phyloP scores from a whole-genome alignment of 78 protist genomes.

The Tieghemostelium lacteum region DNA sequence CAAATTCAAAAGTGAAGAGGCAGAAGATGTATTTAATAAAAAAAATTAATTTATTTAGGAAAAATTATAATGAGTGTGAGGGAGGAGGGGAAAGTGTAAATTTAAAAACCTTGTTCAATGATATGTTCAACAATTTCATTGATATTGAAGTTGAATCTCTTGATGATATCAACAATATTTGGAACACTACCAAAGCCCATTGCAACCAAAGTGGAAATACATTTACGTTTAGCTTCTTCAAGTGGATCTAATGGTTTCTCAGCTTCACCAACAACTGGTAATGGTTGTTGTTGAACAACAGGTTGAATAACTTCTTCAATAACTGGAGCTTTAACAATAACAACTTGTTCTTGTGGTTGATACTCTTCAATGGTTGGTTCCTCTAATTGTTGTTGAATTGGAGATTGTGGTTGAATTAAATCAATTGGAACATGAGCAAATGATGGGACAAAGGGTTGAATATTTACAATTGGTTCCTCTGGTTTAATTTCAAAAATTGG shows the following conservation, averaged over 20 bases:
- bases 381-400: background rate
- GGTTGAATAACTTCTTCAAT: constrained; percentile 10
- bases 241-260: background rate
- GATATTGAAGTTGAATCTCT: constrained; percentile 36
- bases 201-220: constrained; percentile 44
- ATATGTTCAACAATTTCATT: constrained; percentile 62
- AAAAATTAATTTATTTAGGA: too few species aligned
- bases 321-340: background rate
- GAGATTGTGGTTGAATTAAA: background rate
- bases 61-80: too few species aligned
- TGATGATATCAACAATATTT: constrained; percentile 40
- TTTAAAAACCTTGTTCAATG: too few species aligned
- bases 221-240: constrained; percentile 40
- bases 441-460: constrained; percentile 28
- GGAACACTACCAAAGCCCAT: constrained; percentile 54
- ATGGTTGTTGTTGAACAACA: background rate
- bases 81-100: too few species aligned
- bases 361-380: constrained; percentile 1
- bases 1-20: too few species aligned
- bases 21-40: too few species aligned
- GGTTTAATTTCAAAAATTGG: background rate
- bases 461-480: background rate
- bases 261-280: background rate
- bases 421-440: constrained; percentile 18
- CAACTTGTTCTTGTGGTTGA: background rate